Conservation (phyloP, 495 filamentous ascomycete genomes). For the Lepidopterella palustris region DNA sequence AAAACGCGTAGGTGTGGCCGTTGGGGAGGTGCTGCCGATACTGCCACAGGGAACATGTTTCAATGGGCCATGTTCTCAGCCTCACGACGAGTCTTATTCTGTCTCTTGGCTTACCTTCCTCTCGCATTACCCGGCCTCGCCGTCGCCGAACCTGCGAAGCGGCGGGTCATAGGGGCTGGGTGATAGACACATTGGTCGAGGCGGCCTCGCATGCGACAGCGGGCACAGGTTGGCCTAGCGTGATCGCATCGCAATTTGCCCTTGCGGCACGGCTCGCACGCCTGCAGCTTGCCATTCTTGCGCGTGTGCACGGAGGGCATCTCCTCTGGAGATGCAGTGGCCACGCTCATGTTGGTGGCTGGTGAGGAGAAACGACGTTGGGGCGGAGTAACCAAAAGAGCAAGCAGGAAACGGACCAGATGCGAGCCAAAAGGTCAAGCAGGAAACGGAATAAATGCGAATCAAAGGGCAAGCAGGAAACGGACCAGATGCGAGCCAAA, state of each 20-base stretch:
- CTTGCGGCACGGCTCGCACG: constrained; percentile 15
- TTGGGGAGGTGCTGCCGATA: neutral
- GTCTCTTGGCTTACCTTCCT: neutral
- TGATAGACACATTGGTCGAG: constrained; percentile 19
- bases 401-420: neutral
- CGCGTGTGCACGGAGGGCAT: constrained; percentile 15
- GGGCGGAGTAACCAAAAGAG: neutral
- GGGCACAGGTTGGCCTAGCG: constrained; percentile 14
- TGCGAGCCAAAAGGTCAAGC: neutral
- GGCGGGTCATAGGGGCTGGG: constrained; percentile 18
- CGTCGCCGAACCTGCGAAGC: neutral
- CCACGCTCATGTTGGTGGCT: neutral
- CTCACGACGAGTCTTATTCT: neutral
- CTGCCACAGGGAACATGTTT: neutral
- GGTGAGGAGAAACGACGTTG: neutral
- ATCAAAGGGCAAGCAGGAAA: neutral
- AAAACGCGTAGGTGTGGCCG: neutral
- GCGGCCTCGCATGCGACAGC: constrained; percentile 18
- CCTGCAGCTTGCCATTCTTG: constrained; percentile 18
- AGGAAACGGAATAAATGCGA: neutral
- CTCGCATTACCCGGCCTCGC: neutral
- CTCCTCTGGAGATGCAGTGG: neutral
- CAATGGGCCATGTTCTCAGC: too few relatives aligned
- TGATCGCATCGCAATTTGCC: constrained; percentile 22
- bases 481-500: too few relatives aligned